Evolutionary conservation across 2,329 filamentous ascomycete species (phyloP), one percentile per base, ranked within the genome.

Genomic region (Daldinia eschscholtzii): DNA sequence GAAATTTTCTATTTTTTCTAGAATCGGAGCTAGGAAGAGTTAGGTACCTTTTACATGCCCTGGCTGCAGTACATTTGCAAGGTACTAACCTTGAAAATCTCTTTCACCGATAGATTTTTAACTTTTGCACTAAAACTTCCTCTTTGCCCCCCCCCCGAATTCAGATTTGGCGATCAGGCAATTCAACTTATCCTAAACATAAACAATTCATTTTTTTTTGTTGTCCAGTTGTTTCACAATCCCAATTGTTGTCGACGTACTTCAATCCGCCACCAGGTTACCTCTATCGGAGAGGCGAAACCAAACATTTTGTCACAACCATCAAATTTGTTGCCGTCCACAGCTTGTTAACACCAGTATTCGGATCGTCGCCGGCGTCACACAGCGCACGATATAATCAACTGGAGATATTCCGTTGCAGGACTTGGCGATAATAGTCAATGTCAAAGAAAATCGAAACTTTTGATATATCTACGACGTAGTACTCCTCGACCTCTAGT

Each of bases 401-500:
- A 65, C 56, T 61, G n/a, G 30, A 61, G 46, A 35, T 66, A 57
- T 64, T 59, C 30, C 59, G 58, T 61, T 70, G 61, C 64, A 65
- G 23, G 61, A 60, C 64, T 71, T 70, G 67, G 67, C 70, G 67
- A 70, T 67, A 72, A 70, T 37, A 50, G 42, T 46, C 68, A 65
- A 71, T 73, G 72, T 71, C 68, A 69, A 68, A 65, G 62, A 72
- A 74, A 72, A 74, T 74, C 68, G 30, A 73, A 53, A 66, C 23
- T 30, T 13, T 53, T 59, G n/a, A 64, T 55, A 56, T 35, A 39
- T 57, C 10, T 33, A 57, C 61, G 15, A 68, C 61, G 28, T 66
- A 64, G 50, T 60, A 37, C 62, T 68, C 58, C 58, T 59, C 57
- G 56, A 33, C 64, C 23, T 67, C 57, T 46, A 67, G 68, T 68